Conservation (phyloP, 163 green algal species). For the Chlorella variabilis region DNA sequence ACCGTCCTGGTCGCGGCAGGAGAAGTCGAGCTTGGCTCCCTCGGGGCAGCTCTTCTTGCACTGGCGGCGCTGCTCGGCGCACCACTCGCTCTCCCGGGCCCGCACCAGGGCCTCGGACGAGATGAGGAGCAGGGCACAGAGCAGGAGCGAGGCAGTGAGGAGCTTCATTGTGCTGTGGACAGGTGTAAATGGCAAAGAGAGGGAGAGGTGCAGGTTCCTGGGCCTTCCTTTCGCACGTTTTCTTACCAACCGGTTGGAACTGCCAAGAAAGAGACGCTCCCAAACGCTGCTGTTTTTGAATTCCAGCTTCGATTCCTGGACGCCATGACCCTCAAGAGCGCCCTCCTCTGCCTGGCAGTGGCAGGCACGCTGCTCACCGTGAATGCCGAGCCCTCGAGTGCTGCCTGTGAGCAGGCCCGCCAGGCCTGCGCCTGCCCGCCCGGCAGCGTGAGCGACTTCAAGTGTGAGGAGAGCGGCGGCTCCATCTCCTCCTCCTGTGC, state of each 20-base stretch:
- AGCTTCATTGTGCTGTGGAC: not conserved
- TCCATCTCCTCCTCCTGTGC: conserved; percentile 3
- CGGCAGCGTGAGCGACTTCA: not conserved
- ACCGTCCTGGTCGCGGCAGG: conserved; percentile 19
- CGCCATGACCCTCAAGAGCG: too few relatives aligned
- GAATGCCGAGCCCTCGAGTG: too few relatives aligned
- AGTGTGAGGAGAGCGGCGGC: not conserved
- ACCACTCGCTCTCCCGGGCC: conserved; percentile 8
- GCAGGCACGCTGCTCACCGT: not conserved
- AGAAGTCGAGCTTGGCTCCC: not conserved
- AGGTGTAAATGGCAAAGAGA: not conserved
- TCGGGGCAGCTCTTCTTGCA: conserved; percentile 9
- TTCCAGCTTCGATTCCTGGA: not conserved
- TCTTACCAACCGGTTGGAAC: too few relatives aligned
- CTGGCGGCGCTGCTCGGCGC: not conserved
- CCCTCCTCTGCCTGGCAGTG: not conserved
- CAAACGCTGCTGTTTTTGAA: not conserved
- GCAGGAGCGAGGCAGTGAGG: not conserved
- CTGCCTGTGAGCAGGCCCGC: not conserved
- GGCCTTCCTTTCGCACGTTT: too few relatives aligned
- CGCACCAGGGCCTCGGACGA: not conserved
- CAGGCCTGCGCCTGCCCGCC: not conserved
- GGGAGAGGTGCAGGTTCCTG: not conserved
- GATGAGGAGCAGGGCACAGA: not conserved
- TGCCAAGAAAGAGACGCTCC: too few relatives aligned